Evolutionary conservation across 345 rosid genomes (phyloP), one percentile per base, ranked within the genome.

Genomic region (Euphorbia pulcherrima): DNA sequence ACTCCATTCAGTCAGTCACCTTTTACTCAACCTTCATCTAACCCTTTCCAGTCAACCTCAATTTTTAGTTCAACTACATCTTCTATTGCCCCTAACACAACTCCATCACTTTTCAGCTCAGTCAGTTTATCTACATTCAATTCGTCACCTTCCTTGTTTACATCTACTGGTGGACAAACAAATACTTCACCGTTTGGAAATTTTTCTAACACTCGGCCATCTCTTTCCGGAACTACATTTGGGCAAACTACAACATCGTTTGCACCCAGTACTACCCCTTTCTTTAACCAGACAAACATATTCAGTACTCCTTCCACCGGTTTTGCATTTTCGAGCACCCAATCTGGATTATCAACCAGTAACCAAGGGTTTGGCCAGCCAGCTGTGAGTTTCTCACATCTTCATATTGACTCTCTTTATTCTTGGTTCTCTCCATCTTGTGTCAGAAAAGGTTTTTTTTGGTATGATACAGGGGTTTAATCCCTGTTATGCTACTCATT

Each of bases 231-330:
- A 37, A 79, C 89, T 78, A 77, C 72, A 46, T 87, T 89, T 74
- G 90, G 90, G 56, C 93, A 78, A 68, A 65, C 59, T 50, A 65
- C 83, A 60, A 35, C 92, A 52, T 20, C 82, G 21, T 56, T 74
- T 75, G 65, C 70, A 37, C 64, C 88, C 72, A 77, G 61, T 67
- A 70, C 75, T 20, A 68, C 69, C 74, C 71, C 84, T 66, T 75
- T 86, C 48, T 84, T 89, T 68, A 86, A 82, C 65, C 89, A 80
- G 71, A 20, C 80, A 65, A 86, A 68, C 80, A 65, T 72, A 51
- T 91, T 86, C 74, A 81, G 48, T 65, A 68, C 85, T 56, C 86
- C 89, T 64, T 78, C 88, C 27, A 74, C 82, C 69, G 90, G 85
- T 28, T 82, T 77, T 70, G n/a, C 71, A 27, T 90, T 82, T 84